Percentiles rank a stretch among this genome's conserved stretches.
phyloP scores from a whole-genome alignment of 2,329 filamentous ascomycete genomes.

The Chaetomium sp. region DNA sequence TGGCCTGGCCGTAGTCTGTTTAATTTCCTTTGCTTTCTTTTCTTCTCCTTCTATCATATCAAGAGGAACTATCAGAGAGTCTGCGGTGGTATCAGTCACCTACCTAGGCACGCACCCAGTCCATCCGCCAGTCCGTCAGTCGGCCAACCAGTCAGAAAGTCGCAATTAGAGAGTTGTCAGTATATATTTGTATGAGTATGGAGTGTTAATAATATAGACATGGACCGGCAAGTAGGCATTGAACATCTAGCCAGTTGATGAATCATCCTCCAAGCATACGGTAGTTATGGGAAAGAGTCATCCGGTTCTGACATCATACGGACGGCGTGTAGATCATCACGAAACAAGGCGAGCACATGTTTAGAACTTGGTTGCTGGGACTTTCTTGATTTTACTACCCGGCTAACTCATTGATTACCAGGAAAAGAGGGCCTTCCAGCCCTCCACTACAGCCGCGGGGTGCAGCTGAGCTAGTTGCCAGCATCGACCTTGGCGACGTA shows the following conservation, averaged over 20 bases:
- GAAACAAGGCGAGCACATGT: not conserved
- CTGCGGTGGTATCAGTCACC: not conserved
- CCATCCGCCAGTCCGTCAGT: not conserved
- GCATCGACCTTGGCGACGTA: constrained; percentile 79
- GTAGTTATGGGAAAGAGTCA: not conserved
- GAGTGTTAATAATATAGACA: not conserved
- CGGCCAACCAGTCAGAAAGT: not conserved
- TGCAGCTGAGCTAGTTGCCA: constrained; percentile 44
- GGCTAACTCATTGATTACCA: constrained; percentile 19
- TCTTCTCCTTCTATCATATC: not conserved
- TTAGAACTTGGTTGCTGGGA: not conserved
- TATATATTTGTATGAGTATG: not conserved
- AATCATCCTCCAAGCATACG: not conserved
- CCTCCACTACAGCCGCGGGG: constrained; percentile 27
- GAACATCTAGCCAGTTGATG: not conserved
- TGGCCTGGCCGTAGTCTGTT: not conserved
- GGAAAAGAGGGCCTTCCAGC: constrained; percentile 12
- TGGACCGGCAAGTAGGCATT: not conserved
- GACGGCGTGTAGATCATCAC: not conserved
- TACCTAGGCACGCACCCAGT: not conserved
- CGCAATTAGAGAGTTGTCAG: not conserved
- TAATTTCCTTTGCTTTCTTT: not conserved
- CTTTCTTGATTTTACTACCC: constrained; percentile 19
- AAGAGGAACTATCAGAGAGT: not conserved
- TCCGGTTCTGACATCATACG: not conserved